phyloP scores from a whole-genome alignment of 495 filamentous ascomycete genomes.

The Annulohypoxylon maeteangense region DNA sequence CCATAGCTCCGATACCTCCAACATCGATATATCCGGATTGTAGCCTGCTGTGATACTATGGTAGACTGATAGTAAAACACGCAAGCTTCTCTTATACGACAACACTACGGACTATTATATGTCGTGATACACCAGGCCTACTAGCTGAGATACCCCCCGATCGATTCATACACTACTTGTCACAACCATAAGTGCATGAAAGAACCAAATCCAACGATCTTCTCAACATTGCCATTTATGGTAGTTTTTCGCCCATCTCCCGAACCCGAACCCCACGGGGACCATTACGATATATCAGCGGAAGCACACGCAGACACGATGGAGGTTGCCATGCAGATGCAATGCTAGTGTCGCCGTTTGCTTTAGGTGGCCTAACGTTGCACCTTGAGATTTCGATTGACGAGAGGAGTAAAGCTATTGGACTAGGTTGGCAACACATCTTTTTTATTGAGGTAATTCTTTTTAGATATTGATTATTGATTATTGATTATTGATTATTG shows the following conservation, averaged over 20 bases:
- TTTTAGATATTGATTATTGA: neutral
- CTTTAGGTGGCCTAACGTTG: constrained; percentile 20
- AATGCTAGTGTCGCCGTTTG: constrained; percentile 20
- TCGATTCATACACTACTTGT: neutral
- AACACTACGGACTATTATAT: neutral
- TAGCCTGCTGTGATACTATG: neutral
- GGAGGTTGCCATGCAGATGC: constrained; percentile 33
- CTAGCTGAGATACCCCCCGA: neutral
- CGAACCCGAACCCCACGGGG: constrained; percentile 37
- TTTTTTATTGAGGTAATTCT: neutral
- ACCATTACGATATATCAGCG: constrained; percentile 16
- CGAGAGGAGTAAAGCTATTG: constrained; percentile 13
- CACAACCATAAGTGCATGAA: neutral
- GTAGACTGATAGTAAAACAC: constrained; percentile 2
- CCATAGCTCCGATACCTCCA: constrained; percentile 34
- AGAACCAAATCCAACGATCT: constrained; percentile 19
- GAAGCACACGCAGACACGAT: constrained; percentile 24
- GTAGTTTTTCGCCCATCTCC: constrained; percentile 20
- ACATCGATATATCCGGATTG: constrained; percentile 31
- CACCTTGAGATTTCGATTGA: constrained; percentile 8
- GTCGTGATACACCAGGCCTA: neutral
- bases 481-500: constrained; percentile 20
- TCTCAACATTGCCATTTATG: constrained; percentile 17
- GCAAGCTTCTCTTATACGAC: constrained; percentile 16
- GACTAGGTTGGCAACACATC: neutral